Evolutionary conservation across 768 basidiomycete genomes (phyloP).

Genomic region (Tubosaeta brunneosetosa): DNA sequence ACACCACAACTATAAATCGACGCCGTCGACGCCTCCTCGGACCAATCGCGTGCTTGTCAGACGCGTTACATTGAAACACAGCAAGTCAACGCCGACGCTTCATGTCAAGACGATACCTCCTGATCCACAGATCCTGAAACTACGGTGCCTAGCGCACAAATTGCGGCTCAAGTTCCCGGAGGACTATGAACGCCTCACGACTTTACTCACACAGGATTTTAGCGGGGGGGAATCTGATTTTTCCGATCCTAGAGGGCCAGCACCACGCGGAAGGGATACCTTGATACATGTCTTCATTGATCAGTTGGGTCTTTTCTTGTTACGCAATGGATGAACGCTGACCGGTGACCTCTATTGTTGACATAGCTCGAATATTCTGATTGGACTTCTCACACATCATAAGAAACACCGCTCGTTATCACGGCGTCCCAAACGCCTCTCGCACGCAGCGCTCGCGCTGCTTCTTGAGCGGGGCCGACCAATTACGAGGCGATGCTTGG

Average conservation of each 20-base stretch:
- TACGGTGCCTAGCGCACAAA: slow-evolving; percentile 53
- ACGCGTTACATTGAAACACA: slow-evolving; percentile 35
- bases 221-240: slow-evolving; percentile 33
- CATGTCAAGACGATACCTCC: slow-evolving; percentile 38
- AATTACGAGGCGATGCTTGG: slow-evolving; percentile 68
- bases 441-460: slow-evolving; percentile 71
- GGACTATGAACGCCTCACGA: slow-evolving; percentile 36
- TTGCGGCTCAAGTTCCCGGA: slow-evolving; percentile 54
- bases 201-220: slow-evolving; percentile 31
- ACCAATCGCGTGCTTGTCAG: slow-evolving; percentile 16
- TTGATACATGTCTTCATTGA: slow-evolving; percentile 41
- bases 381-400: slow-evolving; percentile 71
- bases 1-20: slow-evolving; percentile 18
- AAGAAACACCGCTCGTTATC: slow-evolving; percentile 45
- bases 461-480: slow-evolving; percentile 80
- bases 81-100: slow-evolving; percentile 45
- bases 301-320: slow-evolving; percentile 33
- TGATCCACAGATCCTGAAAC: slow-evolving; percentile 45
- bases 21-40: slow-evolving; percentile 30
- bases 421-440: slow-evolving; percentile 50
- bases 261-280: slow-evolving; percentile 29
- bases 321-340: background rate
- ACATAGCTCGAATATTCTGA: slow-evolving; percentile 78
- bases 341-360: background rate
- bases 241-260: slow-evolving; percentile 32